Evolutionary conservation across 805 yeast genomes (phyloP), one percentile per base, ranked within the genome.

Genomic region (Myxozyma geophila): DNA sequence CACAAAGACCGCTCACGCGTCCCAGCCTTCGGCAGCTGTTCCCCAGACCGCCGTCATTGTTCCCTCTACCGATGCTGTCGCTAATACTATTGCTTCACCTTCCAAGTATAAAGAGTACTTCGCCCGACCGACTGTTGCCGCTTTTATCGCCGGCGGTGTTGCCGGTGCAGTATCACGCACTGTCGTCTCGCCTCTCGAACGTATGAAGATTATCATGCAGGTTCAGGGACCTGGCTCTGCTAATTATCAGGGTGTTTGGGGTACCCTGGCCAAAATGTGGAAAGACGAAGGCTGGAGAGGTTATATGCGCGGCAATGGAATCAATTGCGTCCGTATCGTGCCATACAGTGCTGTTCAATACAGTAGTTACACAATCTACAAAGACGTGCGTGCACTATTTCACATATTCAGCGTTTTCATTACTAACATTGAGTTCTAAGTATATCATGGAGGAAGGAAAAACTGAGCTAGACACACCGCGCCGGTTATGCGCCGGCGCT

Each of bases 141-240:
- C 98, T 1, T 91, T 93, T 72, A 80, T 92, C 35, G 98, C 97
- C 7, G 99, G 99, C 61, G 97, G 98, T 58, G 82, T 89, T 0
- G 99, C 98, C 0, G 99, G 98, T 62, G 98, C 97, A 33, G 86
- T 92, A 39, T 89, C 96, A 1, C 80, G 98, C 59, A 93, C 98
- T 0, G 90, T 89, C 0, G 97, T 92, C 6, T 90, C 97, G 12
- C 99, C 99, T 0, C 86, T 93, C 76, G 99, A 93, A 75, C 80
- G 99, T 70, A 96, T 95, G 70, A 93, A 93, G 76, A 95, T 95
- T 67, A 76, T 93, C 33, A 85, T 92, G 70, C 99, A 93, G 76
- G 86, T 95, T 41, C 98, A 93, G 76, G 95, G 89, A 10, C 79
- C 83, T 0, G 82, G 77, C 48, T 73, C 64, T 66, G 76, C 60